Conservation (phyloP, 768 basidiomycete species). For the Hygrophorus pudorinus region DNA sequence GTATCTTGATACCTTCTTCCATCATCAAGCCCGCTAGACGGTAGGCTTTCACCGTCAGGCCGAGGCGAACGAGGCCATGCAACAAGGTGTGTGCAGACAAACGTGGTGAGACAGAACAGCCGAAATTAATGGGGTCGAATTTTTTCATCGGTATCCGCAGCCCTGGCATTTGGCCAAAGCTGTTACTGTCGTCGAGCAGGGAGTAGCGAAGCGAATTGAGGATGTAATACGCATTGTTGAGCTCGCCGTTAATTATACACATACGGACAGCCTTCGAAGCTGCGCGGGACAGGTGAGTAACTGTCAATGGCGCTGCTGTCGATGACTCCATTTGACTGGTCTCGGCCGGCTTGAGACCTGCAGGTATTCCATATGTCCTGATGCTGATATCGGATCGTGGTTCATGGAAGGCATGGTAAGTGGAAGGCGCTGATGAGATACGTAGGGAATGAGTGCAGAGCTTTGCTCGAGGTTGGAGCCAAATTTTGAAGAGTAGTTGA, state of each 20-base stretch:
- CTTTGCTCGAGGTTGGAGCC: background rate
- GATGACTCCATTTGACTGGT: background rate
- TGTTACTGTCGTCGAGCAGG: conserved; percentile 10
- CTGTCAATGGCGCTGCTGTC: conserved; percentile 4
- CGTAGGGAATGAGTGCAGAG: conserved; percentile 1
- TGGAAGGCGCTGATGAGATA: background rate
- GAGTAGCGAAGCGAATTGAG: conserved; percentile 49
- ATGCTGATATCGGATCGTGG: too few relatives aligned
- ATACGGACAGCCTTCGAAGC: conserved; percentile 41
- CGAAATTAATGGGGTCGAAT: conserved; percentile 37
- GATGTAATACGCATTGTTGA: conserved; percentile 44
- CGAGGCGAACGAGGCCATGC: conserved; percentile 50
- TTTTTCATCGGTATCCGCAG: conserved; percentile 15
- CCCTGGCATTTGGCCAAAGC: conserved; percentile 8
- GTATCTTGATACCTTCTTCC: conserved; percentile 39
- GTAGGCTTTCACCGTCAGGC: conserved; percentile 37
- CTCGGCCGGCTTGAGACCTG: too few relatives aligned
- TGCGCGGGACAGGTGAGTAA: conserved; percentile 17
- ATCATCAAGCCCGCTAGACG: conserved; percentile 43
- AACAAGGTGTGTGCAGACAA: conserved; percentile 55
- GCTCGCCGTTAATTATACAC: conserved; percentile 29
- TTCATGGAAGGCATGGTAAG: too few relatives aligned
- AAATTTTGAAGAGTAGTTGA: background rate
- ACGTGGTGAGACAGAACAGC: conserved; percentile 42
- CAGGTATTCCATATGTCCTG: too few relatives aligned